Evolutionary conservation across 169 alveolate genomes (phyloP), one percentile per base, ranked within the genome.

Genomic region (Cryptosporidium bovis): DNA sequence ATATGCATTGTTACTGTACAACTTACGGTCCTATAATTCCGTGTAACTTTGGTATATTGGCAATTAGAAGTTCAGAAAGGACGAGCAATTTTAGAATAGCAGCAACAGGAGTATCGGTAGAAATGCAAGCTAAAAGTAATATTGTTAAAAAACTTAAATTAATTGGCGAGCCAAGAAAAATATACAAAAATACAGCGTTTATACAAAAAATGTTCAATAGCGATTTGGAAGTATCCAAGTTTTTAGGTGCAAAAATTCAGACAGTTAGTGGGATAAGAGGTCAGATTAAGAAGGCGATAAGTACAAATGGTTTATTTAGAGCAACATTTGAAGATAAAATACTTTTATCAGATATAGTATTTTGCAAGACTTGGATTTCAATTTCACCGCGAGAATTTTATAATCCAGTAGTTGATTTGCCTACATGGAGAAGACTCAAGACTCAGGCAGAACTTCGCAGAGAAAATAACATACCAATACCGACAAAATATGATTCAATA

Each of bases 221-320:
- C 1, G 97, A 97, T 89, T 89, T 98, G 65, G 99, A 99, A 92
- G 99, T 98, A 24, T 94, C 99, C 44, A 97, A 97, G 95, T 98
- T 97, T 91, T 91, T 95, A 56, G 99, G 99, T 51, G 99, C 99
- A 18, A 95, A 96, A 91, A 93, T 99, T 31, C 98, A 97, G 89
- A 98, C 99, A 4, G 99, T 97, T 2, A 95, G 99, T 71, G 99
- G 99, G 18, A 97, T 98, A 62, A 95, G 99, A 67, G 99, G 99
- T 3, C 96, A 97, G 60, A 96, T 98, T 40, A 98, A 98, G 92
- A 98, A 98, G 89, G 97, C 98, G 33, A 83, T 93, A 2, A 96
- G 94, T 62, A 95, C 96, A n/a, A 96, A 94, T 24, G 99, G 99
- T 1, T 93, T 95, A 18, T 98, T 95, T 90, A 95, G 99, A 84